Base-by-base conservation (phyloP, 495 filamentous ascomycete genomes). In the Trichoderma parareesei region DNA sequence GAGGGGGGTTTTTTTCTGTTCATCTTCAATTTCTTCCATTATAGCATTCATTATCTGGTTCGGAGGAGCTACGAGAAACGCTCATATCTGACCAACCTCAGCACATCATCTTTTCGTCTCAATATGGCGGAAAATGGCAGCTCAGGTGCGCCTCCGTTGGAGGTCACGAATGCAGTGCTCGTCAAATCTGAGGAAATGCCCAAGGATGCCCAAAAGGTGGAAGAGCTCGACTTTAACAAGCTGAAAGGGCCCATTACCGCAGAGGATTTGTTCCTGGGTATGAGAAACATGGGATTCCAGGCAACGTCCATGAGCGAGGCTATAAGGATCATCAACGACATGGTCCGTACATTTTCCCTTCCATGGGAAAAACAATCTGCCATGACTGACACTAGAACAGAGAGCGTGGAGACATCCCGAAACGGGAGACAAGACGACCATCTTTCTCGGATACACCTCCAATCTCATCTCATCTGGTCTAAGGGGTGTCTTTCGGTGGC, bases 391-490 rank as follows among this genome's bases (percentile, higher is more conserved):
- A 13, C 10, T 57, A 14, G 37, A 4, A 33, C 16, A 93, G 91
- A 83, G 90, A 64, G 78, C 85, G 20, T 97, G 87, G 81, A 79
- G 82, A 44, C 87, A 95, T 69, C 85, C 89, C 0, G 87, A 90
- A 70, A 88, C 88, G 3, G 82, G 80, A 38, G 82, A 87, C 14
- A 83, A 82, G 68, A 92, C 92, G 8, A 97, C 93, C 59, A 93
- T 98, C 72, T 97, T 97, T 77, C 87, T 97, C 20, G 95, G 95
- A 49, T 99, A 95, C 76, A 98, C 94, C 37, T 94, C 90, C 20
- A 98, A 99, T 73, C 80, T 99, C 64, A 95, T 98, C 68, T 98
- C 94, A 1, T 98, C 93, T 20, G 94, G 95, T 13, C 82, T 99
- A 4, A 85, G 94, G 20, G 91, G 94, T 67, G 94, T 91, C 35